These are phyloP conservation scores for Hypoxylon sp. DNA, from an alignment of 2,329 filamentous ascomycete genomes.

Conservation along the genomic window DNA sequence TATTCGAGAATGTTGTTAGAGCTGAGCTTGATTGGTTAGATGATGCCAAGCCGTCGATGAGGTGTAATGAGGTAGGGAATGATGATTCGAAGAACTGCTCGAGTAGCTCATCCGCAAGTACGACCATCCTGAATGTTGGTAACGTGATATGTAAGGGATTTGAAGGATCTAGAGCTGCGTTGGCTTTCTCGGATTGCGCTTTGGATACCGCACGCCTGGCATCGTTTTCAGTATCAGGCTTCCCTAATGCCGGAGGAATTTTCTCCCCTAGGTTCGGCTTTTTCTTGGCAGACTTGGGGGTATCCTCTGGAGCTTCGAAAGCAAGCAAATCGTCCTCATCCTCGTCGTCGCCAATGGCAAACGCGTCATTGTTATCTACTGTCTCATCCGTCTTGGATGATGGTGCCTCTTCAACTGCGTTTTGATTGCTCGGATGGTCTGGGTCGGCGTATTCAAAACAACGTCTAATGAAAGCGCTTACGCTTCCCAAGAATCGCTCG, in stretches of 20 bases:
- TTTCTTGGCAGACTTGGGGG: conserved; percentile 61
- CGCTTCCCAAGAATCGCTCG: conserved; percentile 90
- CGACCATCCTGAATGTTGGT: conserved; percentile 98
- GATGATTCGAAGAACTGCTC: conserved; percentile 98
- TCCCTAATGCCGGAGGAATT: conserved; percentile 53
- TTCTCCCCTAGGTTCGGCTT: conserved; percentile 58
- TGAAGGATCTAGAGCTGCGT: conserved; percentile 90
- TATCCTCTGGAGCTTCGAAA: conserved; percentile 65
- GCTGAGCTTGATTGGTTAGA: conserved; percentile 71
- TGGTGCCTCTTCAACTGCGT: conserved; percentile 46
- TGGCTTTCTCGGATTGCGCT: conserved; percentile 82
- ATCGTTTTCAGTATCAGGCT: conserved; percentile 46
- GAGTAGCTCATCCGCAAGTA: conserved; percentile 93
- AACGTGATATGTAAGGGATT: conserved; percentile 96
- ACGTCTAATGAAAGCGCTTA: conserved; percentile 93
- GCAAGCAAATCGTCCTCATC: conserved; percentile 71
- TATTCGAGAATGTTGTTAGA: conserved; percentile 85
- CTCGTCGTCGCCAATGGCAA: conserved; percentile 78
- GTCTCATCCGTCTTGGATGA: conserved; percentile 47
- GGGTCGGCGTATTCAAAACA: conserved; percentile 99
- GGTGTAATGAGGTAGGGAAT: conserved; percentile 92
- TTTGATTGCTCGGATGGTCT: conserved; percentile 78
- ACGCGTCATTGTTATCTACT: conserved; percentile 65
- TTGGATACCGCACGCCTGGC: conserved; percentile 66
- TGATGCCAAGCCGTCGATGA: conserved; percentile 74